Conservation (phyloP, 768 basidiomycete genomes). For the Russula compacta region DNA sequence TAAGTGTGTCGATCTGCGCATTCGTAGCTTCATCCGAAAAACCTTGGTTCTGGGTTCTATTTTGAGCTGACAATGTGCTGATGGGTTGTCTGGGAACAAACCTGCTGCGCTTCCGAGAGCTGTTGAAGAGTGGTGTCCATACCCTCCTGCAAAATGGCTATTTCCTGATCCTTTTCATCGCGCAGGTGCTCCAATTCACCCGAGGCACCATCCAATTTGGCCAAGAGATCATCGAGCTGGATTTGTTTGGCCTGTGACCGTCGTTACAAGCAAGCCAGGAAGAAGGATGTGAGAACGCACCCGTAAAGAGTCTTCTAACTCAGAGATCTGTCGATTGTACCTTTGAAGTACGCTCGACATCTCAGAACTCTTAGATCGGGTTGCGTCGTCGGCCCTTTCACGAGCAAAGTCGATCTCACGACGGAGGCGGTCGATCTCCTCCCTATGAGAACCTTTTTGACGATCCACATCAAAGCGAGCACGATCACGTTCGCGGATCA, state of each 20-base stretch:
- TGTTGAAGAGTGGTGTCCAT: constrained; percentile 89
- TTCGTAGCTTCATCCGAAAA: constrained; percentile 84
- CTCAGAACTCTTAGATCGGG: constrained; percentile 87
- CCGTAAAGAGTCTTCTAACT: constrained; percentile 91
- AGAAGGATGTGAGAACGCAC: constrained; percentile 36
- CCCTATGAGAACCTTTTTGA: constrained; percentile 88
- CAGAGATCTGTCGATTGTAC: constrained; percentile 92
- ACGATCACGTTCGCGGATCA: constrained; percentile 95
- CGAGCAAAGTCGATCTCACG: constrained; percentile 92
- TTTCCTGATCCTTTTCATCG: constrained; percentile 97
- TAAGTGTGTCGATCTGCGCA: constrained; percentile 95
- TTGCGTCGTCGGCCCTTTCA: constrained; percentile 93
- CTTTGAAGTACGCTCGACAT: constrained; percentile 81
- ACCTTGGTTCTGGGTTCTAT: constrained; percentile 55
- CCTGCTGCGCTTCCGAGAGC: constrained; percentile 80
- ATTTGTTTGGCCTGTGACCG: constrained; percentile 76
- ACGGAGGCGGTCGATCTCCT: constrained; percentile 85
- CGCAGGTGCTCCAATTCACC: constrained; percentile 72
- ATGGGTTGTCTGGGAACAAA: constrained; percentile 26
- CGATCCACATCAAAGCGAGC: constrained; percentile 94
- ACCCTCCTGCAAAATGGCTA: constrained; percentile 89
- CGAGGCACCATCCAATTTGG: constrained; percentile 65
- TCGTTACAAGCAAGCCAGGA: constrained; percentile 2
- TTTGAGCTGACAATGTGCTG: constrained; percentile 4
- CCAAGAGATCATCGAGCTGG: constrained; percentile 88